phyloP scores from a whole-genome alignment of 2,329 filamentous ascomycete genomes.

The Hirsutella thompsonii region DNA sequence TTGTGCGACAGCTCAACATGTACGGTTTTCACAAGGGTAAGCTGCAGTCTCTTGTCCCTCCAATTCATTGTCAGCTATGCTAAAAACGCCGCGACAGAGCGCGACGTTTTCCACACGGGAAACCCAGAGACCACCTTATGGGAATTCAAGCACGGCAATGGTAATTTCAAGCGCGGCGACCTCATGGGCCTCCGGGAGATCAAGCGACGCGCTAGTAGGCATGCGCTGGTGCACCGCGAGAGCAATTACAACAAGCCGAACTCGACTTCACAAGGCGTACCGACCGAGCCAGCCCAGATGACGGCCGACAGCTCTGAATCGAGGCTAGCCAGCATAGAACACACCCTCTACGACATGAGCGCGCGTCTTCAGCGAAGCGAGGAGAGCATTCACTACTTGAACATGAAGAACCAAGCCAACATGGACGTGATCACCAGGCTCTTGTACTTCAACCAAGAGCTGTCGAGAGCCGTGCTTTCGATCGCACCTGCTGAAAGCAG shows the following conservation, averaged over 20 bases:
- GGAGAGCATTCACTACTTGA: constrained; percentile 68
- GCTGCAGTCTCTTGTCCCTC: constrained; percentile 4
- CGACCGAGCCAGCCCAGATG: constrained; percentile 63
- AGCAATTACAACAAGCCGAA: constrained; percentile 68
- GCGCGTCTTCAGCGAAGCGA: constrained; percentile 67
- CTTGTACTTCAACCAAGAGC: constrained; percentile 69
- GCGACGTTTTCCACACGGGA: constrained; percentile 94
- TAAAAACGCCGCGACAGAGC: constrained; percentile 44
- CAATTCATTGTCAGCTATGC: neutral
- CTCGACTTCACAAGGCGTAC: constrained; percentile 69
- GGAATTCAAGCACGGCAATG: constrained; percentile 98
- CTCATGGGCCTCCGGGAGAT: constrained; percentile 86
- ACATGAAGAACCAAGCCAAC: constrained; percentile 67
- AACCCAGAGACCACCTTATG: constrained; percentile 87
- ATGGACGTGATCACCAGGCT: constrained; percentile 66
- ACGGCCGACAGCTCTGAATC: constrained; percentile 65
- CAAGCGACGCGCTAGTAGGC: constrained; percentile 84
- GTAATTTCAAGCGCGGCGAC: constrained; percentile 93
- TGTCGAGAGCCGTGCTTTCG: constrained; percentile 61
- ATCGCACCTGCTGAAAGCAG: constrained; percentile 65
- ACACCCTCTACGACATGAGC: constrained; percentile 70
- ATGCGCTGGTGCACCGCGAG: constrained; percentile 85
- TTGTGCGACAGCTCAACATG: constrained; percentile 97
- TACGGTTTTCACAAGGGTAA: constrained; percentile 98
- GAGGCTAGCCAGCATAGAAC: constrained; percentile 63